Evolutionary conservation across 2,329 filamentous ascomycete genomes (phyloP), one percentile per base, ranked within the genome.

Genomic region (Claviceps arundinis): DNA sequence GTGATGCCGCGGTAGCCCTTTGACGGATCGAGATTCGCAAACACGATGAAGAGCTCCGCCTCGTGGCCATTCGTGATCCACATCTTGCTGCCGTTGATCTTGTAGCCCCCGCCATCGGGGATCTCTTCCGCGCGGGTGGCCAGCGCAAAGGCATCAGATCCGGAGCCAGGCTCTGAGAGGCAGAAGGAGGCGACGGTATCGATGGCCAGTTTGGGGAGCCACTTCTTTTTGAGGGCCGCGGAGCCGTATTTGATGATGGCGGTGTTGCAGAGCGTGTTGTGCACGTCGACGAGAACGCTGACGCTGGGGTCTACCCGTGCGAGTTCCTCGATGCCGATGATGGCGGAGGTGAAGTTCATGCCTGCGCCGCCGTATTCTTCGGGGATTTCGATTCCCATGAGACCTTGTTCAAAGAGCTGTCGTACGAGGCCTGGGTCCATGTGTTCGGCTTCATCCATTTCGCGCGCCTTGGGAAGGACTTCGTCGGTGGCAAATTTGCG

Each of bases 1-100:
- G 89, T 90, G 69, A 98, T 98, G 54, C 93, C 93, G 71, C 90
- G 91, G 78, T 98, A 96, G 50, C 89, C 91, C 73, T 91, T 89
- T 72, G 81, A 84, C 0, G 85, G 90, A 65, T 96, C 85, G 41
- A 98, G 75, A 71, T 96, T 98, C 64, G 93, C 93, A 65, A 98
- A 98, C 54, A 98, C 93, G 64, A 98, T 91, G 73, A 96, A 98
- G 74, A 97, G 85, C 55, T 83, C 82, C 19, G 93, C 86, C 72
- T 98, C 93, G 73, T 91, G 84, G 49, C 87, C 85, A 77, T 98
- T 98, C 57, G 93, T 98, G 71, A 98, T 98, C 93, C 93, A 98
- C 93, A 98, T 98, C 80, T 98, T 98, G 69, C 81, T 83, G 48
- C 93, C 93, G 55, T 81, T 86, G 69, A 98, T 86, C 70, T 78